These are phyloP conservation scores for Candida manassasensis DNA, from an alignment of 805 yeast genomes.

Conservation along the genomic window DNA sequence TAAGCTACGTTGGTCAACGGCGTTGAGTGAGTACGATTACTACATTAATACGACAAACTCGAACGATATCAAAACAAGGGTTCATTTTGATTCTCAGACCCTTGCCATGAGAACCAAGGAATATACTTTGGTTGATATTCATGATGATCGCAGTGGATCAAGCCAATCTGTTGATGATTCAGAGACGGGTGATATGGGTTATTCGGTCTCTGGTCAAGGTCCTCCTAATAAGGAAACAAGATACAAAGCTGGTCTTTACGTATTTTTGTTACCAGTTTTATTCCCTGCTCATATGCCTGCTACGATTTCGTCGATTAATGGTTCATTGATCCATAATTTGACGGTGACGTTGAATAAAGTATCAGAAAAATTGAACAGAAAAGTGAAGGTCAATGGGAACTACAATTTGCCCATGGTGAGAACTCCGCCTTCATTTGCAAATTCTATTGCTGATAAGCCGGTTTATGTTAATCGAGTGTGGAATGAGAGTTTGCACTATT, in stretches of 20 bases:
- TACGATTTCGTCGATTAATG: constrained; percentile 47
- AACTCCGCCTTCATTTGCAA: constrained; percentile 54
- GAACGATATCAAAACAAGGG: constrained; percentile 39
- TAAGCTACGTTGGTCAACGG: constrained; percentile 42
- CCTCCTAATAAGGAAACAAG: constrained; percentile 8
- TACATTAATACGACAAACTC: constrained; percentile 38
- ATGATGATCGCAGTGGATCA: constrained; percentile 15
- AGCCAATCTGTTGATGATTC: constrained; percentile 5
- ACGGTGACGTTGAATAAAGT: constrained; percentile 35
- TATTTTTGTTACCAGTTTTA: constrained; percentile 59
- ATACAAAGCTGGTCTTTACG: constrained; percentile 62
- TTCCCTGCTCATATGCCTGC: constrained; percentile 65
- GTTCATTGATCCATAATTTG: constrained; percentile 42
- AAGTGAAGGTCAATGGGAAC: constrained; percentile 25
- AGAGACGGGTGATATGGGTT: background rate
- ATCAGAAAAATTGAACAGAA: constrained; percentile 31
- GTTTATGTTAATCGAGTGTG: constrained; percentile 71
- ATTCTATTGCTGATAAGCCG: constrained; percentile 62
- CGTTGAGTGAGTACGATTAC: constrained; percentile 40
- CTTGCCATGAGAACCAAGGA: constrained; percentile 38
- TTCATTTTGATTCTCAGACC: constrained; percentile 36
- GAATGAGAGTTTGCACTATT: constrained; percentile 68
- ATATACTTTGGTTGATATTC: constrained; percentile 18
- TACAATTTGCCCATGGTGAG: constrained; percentile 46
- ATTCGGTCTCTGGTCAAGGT: background rate